Evolutionary conservation across 2,329 filamentous ascomycete species (phyloP), one percentile per base, ranked within the genome.

Genomic region (Fusarium sp.): DNA sequence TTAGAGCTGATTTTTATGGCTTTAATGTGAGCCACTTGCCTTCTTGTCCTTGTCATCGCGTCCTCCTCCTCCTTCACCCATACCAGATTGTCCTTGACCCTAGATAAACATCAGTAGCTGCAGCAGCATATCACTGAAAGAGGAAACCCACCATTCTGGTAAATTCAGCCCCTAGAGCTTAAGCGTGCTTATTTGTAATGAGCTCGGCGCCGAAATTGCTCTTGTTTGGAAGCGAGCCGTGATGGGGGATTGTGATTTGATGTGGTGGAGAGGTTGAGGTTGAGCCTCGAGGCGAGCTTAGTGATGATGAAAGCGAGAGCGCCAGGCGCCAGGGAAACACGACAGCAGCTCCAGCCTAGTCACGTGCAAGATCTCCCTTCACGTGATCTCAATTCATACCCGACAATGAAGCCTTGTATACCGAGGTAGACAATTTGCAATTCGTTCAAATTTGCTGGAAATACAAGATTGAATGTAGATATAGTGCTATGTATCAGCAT

Each of bases 11-110:
- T 15, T 6, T 32, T 27, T 14, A 10, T 23, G 9, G 14, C 19
- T 21, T 48, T 10, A 5, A 10, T 9, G 25, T 23, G 23, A 49
- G 31, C 42, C 27, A 52, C 76, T 51, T 79, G 91, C 94, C 87
- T 98, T 98, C 85, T 98, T 97, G 73, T 96, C 93, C 81, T 93
- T 93, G 14, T 91, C 90, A 70, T 94, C 89, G 65, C 89, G 90
- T 66, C 89, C 89, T 74, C 94, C 92, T 74, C 94, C 92, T 74
- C 94, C 92, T 61, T 87, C 88, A 71, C 91, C 92, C 81, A 96
- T 90, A 74, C 91, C 92, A 76, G 93, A 97, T 77, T 96, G 90
- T 70, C 89, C 88, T 79, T 92, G 89, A 83, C 90, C 90, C 90
- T 93, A 41, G 25, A 54, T 39, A 54, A 59, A 56, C 50, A 58